Percentiles rank a stretch among this genome's conserved stretches.
Evolutionary conservation across 768 basidiomycete genomes (phyloP).

Genomic region (Neoboletus brunneissimus): DNA sequence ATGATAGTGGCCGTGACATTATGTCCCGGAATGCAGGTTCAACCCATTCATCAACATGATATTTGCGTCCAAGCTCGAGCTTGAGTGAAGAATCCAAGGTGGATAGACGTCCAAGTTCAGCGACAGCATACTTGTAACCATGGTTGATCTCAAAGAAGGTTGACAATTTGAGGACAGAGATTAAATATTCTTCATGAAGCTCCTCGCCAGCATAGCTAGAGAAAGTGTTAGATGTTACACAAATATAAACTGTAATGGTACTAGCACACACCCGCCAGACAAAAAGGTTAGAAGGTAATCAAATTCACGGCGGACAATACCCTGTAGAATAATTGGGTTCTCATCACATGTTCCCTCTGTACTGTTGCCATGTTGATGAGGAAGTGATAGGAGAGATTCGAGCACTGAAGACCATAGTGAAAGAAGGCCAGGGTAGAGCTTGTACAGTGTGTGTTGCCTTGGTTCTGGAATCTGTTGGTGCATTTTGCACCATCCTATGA

Average conservation of each 20-base stretch:
- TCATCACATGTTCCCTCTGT: background rate
- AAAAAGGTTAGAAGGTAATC: background rate
- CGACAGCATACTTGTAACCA: conserved; percentile 5
- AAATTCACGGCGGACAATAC: background rate
- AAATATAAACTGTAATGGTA: too few species aligned
- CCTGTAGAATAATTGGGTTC: conserved; percentile 2
- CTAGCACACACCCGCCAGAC: too few species aligned
- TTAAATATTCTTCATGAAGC: background rate
- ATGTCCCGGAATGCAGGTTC: conserved; percentile 3
- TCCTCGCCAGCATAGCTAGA: conserved; percentile 8
- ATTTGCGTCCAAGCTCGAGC: conserved; percentile 4
- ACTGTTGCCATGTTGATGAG: background rate
- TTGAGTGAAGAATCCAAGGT: background rate
- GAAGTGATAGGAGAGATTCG: background rate
- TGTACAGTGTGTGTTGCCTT: background rate
- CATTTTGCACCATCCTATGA: too few species aligned
- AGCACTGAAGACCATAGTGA: background rate
- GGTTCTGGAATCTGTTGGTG: too few species aligned
- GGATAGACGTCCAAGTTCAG: background rate
- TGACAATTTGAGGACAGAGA: conserved; percentile 2
- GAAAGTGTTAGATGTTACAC: too few species aligned
- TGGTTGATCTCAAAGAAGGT: background rate
- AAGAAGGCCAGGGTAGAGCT: background rate
- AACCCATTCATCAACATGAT: conserved; percentile 9
- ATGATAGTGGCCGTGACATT: conserved; percentile 5